Evolutionary conservation across 257 asterid species (phyloP).

Genomic region (Rhazya stricta): DNA sequence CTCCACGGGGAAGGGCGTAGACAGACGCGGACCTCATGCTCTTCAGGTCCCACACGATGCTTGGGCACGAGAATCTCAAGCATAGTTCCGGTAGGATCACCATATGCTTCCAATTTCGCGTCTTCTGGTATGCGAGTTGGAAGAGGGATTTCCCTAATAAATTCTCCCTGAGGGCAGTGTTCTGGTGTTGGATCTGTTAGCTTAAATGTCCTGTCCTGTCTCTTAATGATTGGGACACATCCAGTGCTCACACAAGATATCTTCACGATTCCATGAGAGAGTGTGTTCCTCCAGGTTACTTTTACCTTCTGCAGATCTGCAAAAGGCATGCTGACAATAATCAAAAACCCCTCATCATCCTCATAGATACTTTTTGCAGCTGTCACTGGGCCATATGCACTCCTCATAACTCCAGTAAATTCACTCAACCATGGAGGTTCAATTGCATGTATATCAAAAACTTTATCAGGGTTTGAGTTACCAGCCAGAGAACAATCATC

Average conservation of each 20-base stretch:
- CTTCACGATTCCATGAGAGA: constrained; percentile 43
- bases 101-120: constrained; percentile 44
- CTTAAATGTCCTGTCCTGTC: constrained; percentile 39
- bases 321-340: constrained; percentile 47
- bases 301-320: constrained; percentile 40
- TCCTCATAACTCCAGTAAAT: constrained; percentile 38
- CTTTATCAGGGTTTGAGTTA: constrained; percentile 20
- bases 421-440: constrained; percentile 40
- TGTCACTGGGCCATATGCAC: constrained; percentile 41
- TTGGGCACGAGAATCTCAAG: constrained; percentile 48
- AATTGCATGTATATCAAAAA: constrained; percentile 27
- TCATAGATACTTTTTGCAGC: constrained; percentile 47
- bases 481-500: constrained; percentile 32
- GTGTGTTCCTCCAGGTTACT: constrained; percentile 47
- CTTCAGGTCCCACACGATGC: constrained; percentile 47
- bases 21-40: constrained; percentile 45
- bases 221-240: constrained; percentile 30
- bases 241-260: constrained; percentile 46
- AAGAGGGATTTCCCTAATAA: constrained; percentile 41
- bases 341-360: constrained; percentile 38
- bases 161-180: constrained; percentile 49
- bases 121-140: constrained; percentile 47
- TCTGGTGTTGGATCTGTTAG: constrained; percentile 46
- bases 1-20: constrained; percentile 52
- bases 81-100: constrained; percentile 43